Base-by-base conservation (phyloP, 345 rosid species). In the Acer saccharum region DNA sequence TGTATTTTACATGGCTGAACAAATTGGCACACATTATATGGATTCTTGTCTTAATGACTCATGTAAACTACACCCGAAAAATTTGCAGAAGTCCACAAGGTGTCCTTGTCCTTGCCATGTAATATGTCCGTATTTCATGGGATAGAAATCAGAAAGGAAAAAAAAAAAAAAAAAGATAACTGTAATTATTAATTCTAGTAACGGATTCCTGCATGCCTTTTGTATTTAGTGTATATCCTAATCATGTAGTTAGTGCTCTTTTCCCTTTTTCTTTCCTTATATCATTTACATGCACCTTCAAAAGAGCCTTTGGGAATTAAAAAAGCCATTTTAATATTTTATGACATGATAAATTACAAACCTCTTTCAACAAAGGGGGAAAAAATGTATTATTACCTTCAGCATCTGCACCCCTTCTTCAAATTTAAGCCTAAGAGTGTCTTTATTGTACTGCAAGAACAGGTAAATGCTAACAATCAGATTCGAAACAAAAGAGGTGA, bases 321-420 rank as follows among this genome's bases (percentile, higher is more conserved):
- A 43, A 43, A 43, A 43, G 46, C 10, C 29, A 27, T 27, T 27
- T 27, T 27, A 27, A 27, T 11, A 54, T 54, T 29, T 17, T 14
- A 6, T 27, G 16, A 25, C 77, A 48, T 64, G 61, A 48, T 29
- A n/a, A 46, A 27, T 74, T 13, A 17, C 17, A 14, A 58, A 39
- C 54, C 18, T 21, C 23, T 58, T 41, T 41, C 23, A 32, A 75
- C 32, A 39, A 32, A 18, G 48, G 64, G n/a, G 3, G 0, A 3
- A 35, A 43, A 70, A 18, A 44, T 32, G 11, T 44, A 29, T 32
- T 41, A 14, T 73, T 85, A 95, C 97, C 94, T 90, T 90, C 60
- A 96, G 91, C 97, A 96, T 93, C 83, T 91, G 89, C 81, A 96
- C 55, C 65, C 97, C 97, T 89, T 94, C 98, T 80, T 89, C 93